Evolutionary conservation across 768 basidiomycete species (phyloP), one percentile per base, ranked within the genome.

Genomic region (Collybia sordida): DNA sequence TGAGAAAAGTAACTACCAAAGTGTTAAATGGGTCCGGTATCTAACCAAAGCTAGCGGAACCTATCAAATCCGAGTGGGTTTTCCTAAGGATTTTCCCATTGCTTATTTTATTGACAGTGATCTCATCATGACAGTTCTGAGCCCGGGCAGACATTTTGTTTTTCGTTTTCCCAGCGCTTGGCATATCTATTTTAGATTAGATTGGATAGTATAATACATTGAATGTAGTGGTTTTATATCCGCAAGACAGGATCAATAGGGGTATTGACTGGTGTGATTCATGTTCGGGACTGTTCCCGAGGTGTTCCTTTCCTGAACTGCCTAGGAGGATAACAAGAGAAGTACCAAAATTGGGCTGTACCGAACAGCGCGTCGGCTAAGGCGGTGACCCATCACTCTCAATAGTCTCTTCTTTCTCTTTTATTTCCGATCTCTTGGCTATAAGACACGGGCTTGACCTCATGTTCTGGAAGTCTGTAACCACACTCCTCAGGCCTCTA

Each of bases 21-120:
- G 92, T 57, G 84, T 97, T 51, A 96, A 96, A 67, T 96, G 94
- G 94, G 94, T 96, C 35, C 75, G 94, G 47, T 97, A 96, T 64
- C 80, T 97, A 49, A 93, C 93, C 19, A 96, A 95, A 70, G 92
- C 93, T 5, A 94, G 86, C 60, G 94, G 96, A 42, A 75, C 84
- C 3, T 98, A 98, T 71, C 95, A 98, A 72, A 85, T 98, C 55
- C 73, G 95, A 75, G 94, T 96, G 65, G 70, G 93, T 79, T 18
- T 14, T 31, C 14, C 31, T 11, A 31, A 31, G 6, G 23, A 22
- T 23, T 28, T 11, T 23, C 34, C 45, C 19, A 22, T 34, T 50
- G 6, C 38, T 6, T 17, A 17, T 35, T 31, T 21, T 7, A n/a
- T 17, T 21, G 19, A 9, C 4, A 2, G 22, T 23, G 21, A 40